A percentile compares a stretch with the other conserved stretches of the same genome.
Evolutionary conservation across 805 yeast genomes (phyloP).

Genomic region (Zygosaccharomyces kombuchaensis): DNA sequence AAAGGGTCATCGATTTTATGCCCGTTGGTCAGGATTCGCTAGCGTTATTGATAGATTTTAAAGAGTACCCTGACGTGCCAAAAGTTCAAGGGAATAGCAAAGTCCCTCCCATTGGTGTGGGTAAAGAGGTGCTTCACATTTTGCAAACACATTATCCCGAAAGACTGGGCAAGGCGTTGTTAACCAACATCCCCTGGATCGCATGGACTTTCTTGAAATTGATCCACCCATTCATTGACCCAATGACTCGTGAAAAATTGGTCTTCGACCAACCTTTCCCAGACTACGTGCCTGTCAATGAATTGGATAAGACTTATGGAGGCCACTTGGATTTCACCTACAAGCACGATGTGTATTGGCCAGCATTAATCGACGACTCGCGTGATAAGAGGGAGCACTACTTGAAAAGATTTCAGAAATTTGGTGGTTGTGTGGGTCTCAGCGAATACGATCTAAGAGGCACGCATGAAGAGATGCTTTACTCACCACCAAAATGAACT

Average conservation of each 20-base stretch:
- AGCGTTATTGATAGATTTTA: conserved; percentile 88
- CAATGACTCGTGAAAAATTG: conserved; percentile 87
- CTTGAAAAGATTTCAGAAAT: conserved; percentile 60
- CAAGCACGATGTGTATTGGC: conserved; percentile 77
- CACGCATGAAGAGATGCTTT: conserved; percentile 26
- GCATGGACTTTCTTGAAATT: conserved; percentile 90
- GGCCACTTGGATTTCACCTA: conserved; percentile 84
- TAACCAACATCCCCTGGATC: conserved; percentile 89
- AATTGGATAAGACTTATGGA: conserved; percentile 78
- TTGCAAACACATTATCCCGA: conserved; percentile 98
- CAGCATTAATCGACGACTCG: conserved; percentile 58
- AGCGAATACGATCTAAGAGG: conserved; percentile 78
- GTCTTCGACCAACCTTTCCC: conserved; percentile 87
- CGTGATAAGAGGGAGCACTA: conserved; percentile 56
- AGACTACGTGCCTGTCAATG: conserved; percentile 74
- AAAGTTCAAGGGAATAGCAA: conserved; percentile 53
- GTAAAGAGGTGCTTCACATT: conserved; percentile 88
- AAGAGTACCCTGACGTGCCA: conserved; percentile 59
- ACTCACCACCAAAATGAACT: conserved; percentile 19
- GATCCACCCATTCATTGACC: conserved; percentile 94
- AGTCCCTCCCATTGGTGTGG: conserved; percentile 83
- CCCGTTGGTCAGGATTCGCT: conserved; percentile 94
- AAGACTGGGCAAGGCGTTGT: conserved; percentile 85
- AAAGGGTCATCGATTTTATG: conserved; percentile 89
- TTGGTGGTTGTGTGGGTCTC: conserved; percentile 71